Evolutionary conservation across 805 yeast genomes (phyloP).

Genomic region (Spathaspora girioi): DNA sequence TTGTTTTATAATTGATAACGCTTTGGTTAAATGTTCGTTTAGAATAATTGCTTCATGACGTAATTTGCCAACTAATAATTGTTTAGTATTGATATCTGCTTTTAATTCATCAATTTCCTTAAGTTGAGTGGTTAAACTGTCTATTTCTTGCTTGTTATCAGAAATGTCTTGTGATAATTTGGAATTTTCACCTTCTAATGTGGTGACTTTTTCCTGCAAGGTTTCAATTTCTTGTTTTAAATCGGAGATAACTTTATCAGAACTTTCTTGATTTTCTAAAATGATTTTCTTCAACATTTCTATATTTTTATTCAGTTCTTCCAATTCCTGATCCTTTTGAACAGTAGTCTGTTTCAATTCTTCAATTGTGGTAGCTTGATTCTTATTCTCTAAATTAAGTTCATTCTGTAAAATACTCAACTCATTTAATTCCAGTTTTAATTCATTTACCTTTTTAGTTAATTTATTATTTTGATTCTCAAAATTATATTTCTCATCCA

Average conservation of each 20-base stretch:
- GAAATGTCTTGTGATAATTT: constrained; percentile 15
- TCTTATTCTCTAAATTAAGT: constrained; percentile 37
- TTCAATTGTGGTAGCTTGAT: constrained; percentile 37
- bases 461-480: constrained; percentile 37
- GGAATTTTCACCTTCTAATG: constrained; percentile 28
- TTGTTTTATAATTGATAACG: constrained; percentile 76
- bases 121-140: constrained; percentile 21
- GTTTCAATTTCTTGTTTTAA: constrained; percentile 21
- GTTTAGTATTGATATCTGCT: constrained; percentile 57
- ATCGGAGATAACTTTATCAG: constrained; percentile 30
- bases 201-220: constrained; percentile 15
- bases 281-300: constrained; percentile 6
- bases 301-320: constrained; percentile 6
- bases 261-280: neutral
- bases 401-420: constrained; percentile 36
- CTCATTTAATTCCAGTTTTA: constrained; percentile 38
- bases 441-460: constrained; percentile 37
- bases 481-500: constrained; percentile 38
- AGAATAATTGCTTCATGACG: constrained; percentile 92
- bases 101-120: constrained; percentile 46
- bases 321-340: constrained; percentile 20
- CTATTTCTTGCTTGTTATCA: constrained; percentile 14
- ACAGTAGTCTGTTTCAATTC: constrained; percentile 42
- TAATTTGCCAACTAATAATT: constrained; percentile 78
- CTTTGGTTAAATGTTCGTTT: constrained; percentile 94